Evolutionary conservation across 2,329 filamentous ascomycete species (phyloP), one percentile per base, ranked within the genome.

Genomic region (Sarocladium strictum): DNA sequence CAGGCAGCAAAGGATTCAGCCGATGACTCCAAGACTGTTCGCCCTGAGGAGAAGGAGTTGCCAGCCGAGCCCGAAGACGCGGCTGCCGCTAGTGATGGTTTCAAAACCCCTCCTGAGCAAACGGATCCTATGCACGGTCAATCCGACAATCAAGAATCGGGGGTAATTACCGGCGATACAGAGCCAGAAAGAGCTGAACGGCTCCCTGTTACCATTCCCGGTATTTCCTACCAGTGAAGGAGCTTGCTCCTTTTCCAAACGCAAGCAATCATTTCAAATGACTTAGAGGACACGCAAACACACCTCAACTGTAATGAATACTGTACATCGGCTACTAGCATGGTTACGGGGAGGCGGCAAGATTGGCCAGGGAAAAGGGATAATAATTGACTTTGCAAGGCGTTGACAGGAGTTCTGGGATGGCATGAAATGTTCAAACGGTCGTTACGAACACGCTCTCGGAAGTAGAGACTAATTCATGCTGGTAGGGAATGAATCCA

Each of bases 141-240:
- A 26, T 12, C n/a, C 24, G 52, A 54, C 37, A 14, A 33, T n/a
- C 14, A 10, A 17, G 51, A 24, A 41, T 12, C 26, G 12, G 23
- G 3, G 2, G 26, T 45, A 15, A 5, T 38, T 32, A 26, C 35
- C n/a, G 24, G 3, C 3, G 26, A 14, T 15, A 33, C 3, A 24
- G 50, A 11, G 2, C 14, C 38, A 21, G 53, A 45, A 17, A 24
- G 23, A 24, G 12, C 27, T 9, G n/a, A 33, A 10, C 53, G 53
- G 21, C 53, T 54, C 17, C 49, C 53, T 37, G 29, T 54, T 14
- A 49, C 53, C 29, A 54, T 54, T 10, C 53, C 53, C 3, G 23
- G 27, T 23, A 35, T 51, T 14, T 33, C 47, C 9, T 51, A 51
- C 23, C 47, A 51, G 17, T 51, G 17, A 35, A 11, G 29, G 24